Base-by-base conservation (phyloP, 345 rosid species). In the Sisymbrium irio region DNA sequence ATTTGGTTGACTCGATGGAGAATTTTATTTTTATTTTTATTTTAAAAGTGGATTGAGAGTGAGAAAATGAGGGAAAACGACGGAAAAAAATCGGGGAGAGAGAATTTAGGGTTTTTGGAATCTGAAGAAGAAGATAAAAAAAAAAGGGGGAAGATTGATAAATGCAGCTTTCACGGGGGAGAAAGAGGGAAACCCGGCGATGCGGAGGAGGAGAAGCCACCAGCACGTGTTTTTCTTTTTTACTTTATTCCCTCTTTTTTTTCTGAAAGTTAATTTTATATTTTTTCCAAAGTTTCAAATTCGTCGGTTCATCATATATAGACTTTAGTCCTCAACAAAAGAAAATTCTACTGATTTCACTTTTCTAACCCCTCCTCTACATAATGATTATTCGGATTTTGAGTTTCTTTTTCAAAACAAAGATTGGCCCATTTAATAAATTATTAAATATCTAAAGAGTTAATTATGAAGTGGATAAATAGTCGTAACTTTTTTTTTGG, bases 121-220 rank as follows among this genome's bases (percentile, higher is more conserved):
- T 37, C 54, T 44, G 35, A 33, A 69, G 47, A 11, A 37, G 53
- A 6, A 41, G n/a, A n/a, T n/a, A n/a, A n/a, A n/a, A 33, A 69
- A 40, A 18, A 37, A 59, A 4, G 35, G 45, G 20, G 50, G 49
- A 33, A 66, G 56, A 30, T 22, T 35, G 60, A 37, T 44, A 30
- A 50, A 35, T 62, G 79, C 71, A 69, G 69, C n/a, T 65, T 77
- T 77, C 37, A 62, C 76, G 56, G 80, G 55, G 55, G 67, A 54
- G 58, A 9, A 67, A 73, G 81, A 82, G 83, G 69, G 53, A 79
- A 73, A 57, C 28, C 74, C 81, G 83, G 85, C 79, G 80, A 82
- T 37, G 72, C 49, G 54, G 79, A 45, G 77, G 77, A 64, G 62
- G 35, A 55, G 72, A 62, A 55, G 45, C 59, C 59, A 53, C 32